Conservation (phyloP, 768 basidiomycete genomes). For the Rhodotorula babjevae region DNA sequence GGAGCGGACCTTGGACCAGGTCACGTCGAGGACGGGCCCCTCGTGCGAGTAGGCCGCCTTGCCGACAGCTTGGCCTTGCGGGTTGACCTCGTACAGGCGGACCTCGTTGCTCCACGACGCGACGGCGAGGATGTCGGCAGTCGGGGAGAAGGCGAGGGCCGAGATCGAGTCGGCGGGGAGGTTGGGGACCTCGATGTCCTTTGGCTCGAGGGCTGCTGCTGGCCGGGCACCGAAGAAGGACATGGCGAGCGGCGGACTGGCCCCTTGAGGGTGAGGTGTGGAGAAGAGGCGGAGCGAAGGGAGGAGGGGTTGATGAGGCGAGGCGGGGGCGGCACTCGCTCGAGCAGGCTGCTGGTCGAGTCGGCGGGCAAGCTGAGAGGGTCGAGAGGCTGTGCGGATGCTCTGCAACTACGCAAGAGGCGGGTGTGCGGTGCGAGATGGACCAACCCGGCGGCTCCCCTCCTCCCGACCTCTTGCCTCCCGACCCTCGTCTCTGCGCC, state of each 20-base stretch:
- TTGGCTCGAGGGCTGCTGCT: constrained; percentile 51
- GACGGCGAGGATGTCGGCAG: constrained; percentile 83
- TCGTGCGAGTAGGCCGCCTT: constrained; percentile 89
- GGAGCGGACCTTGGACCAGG: constrained; percentile 77
- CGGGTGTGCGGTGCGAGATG: too few relatives aligned
- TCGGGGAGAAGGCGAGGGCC: constrained; percentile 72
- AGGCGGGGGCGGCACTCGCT: too few relatives aligned
- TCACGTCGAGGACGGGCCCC: constrained; percentile 77
- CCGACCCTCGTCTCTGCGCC: too few relatives aligned
- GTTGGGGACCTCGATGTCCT: constrained; percentile 74
- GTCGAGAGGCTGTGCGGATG: too few relatives aligned
- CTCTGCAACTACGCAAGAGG: too few relatives aligned
- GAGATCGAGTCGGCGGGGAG: constrained; percentile 85
- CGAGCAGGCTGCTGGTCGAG: too few relatives aligned
- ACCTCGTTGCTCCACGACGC: constrained; percentile 94
- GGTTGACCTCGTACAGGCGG: constrained; percentile 78
- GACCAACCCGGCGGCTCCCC: too few relatives aligned
- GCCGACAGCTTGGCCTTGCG: constrained; percentile 67
- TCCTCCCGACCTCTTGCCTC: too few relatives aligned
- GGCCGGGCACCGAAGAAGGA: constrained; percentile 35
- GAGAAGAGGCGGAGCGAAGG: background rate
- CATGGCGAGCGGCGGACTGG: background rate
- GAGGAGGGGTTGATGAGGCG: background rate
- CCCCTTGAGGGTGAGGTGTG: too few relatives aligned
- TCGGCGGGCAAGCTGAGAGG: too few relatives aligned